These are phyloP conservation scores for Protea cynaroides DNA, from an alignment of 164 flowering plant species.

Conservation along the genomic window DNA sequence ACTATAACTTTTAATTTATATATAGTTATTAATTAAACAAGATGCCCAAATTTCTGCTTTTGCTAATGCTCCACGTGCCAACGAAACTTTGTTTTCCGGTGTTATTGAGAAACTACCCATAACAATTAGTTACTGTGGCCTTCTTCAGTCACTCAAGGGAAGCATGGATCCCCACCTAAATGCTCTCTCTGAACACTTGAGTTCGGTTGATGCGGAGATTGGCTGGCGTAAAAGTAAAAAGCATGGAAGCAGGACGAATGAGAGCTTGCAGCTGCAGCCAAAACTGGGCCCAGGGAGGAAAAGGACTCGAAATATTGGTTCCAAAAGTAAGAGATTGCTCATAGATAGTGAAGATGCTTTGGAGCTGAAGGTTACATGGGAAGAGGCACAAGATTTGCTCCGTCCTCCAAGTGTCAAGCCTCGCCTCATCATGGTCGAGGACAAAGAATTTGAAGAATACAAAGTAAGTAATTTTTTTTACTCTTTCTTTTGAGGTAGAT, in stretches of 20 bases:
- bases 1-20: slow-evolving; percentile 13
- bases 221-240: slow-evolving; percentile 42
- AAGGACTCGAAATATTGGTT: slow-evolving; percentile 65
- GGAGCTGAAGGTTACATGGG: slow-evolving; percentile 91
- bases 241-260: slow-evolving; percentile 36
- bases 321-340: slow-evolving; percentile 74
- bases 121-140: slow-evolving; percentile 54
- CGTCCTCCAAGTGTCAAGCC: slow-evolving; percentile 76
- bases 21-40: slow-evolving; percentile 33
- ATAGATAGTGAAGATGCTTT: slow-evolving; percentile 76
- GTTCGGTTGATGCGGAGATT: slow-evolving; percentile 35
- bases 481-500: neutral
- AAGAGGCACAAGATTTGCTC: slow-evolving; percentile 93
- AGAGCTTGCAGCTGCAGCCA: slow-evolving; percentile 31
- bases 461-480: slow-evolving; percentile 31
- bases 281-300: slow-evolving; percentile 59
- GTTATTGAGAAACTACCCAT: slow-evolving; percentile 56
- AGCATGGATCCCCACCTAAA: slow-evolving; percentile 46
- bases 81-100: slow-evolving; percentile 48
- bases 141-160: slow-evolving; percentile 70
- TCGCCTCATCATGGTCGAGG: slow-evolving; percentile 51
- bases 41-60: slow-evolving; percentile 42
- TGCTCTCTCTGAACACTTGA: slow-evolving; percentile 41
- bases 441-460: slow-evolving; percentile 64
- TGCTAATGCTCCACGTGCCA: slow-evolving; percentile 43